Evolutionary conservation across 805 yeast species (phyloP), one percentile per base, ranked within the genome.

Genomic region (Metschnikowia kunwiensis): DNA sequence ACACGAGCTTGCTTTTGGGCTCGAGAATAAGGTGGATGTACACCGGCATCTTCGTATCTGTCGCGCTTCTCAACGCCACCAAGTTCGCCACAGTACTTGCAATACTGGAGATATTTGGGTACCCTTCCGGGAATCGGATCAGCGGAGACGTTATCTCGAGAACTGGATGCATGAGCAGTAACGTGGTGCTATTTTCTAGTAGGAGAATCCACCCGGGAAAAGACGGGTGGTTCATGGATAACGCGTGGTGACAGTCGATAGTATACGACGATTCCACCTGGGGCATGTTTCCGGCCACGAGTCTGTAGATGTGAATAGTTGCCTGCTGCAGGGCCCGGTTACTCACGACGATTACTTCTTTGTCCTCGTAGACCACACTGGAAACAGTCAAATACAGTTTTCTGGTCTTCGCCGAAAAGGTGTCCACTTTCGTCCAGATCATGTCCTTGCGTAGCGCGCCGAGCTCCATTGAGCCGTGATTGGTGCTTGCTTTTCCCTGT

Each of bases 331-430:
- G 53, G 4, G 47, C 50, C 11, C 51, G 50, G 55, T 81, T 76
- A 33, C 74, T 67, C 5, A 85, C 57, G 0, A 79, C 74, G 1
- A 86, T 51, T 0, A 80, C 82, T 51, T 86, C 91, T 46, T 74
- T 75, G 19, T 73, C 76, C 15, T 70, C 71, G 43, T 63, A 75
- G 4, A 53, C 48, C n/a, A 75, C 40, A 7, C 65, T 65, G 32
- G 59, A 54, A 1, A 70, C 53, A 30, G 65, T 65, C 19, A 74
- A 43, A 17, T 58, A 51, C 27, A 49, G 40, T 8, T 54, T 42
- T n/a, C 60, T 52, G 5, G 61, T 60, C 13, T 56, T 53, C 9
- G 59, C 25, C 34, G 54, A 62, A 25, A 67, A 58, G 1, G 74
- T 57, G 12, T 77, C 78, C 2, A 84, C 57, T 50, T 73, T 75